phyloP scores from a whole-genome alignment of 805 yeast species.

The Hanseniaspora singularis region DNA sequence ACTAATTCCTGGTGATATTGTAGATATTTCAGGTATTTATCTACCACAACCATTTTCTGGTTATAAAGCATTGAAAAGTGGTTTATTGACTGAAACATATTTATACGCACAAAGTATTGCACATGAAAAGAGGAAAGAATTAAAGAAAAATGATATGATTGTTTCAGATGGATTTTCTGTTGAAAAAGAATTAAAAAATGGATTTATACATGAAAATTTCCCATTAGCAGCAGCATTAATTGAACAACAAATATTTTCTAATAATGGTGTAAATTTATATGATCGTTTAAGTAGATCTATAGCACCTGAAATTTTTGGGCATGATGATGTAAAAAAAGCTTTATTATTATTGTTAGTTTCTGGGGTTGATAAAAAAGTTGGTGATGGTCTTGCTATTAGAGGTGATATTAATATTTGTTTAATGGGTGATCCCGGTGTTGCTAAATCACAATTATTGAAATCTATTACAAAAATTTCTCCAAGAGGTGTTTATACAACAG shows the following conservation, averaged over 20 bases:
- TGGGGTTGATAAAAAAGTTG: constrained; percentile 87
- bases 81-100: constrained; percentile 85
- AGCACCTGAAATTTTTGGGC: constrained; percentile 97
- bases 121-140: constrained; percentile 64
- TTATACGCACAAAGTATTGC: constrained; percentile 73
- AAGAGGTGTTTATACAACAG: constrained; percentile 92
- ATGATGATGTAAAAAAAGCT: constrained; percentile 85
- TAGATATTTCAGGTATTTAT: constrained; percentile 83
- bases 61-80: constrained; percentile 82
- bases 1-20: constrained; percentile 87
- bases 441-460: constrained; percentile 89
- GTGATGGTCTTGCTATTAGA: constrained; percentile 94
- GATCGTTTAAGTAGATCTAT: constrained; percentile 72
- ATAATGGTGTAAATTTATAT: constrained; percentile 31
- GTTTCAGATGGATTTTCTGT: background rate
- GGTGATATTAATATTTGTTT: constrained; percentile 92
- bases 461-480: constrained; percentile 89
- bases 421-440: constrained; percentile 99
- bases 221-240: background rate
- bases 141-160: constrained; percentile 36
- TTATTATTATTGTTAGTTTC: constrained; percentile 74
- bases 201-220: background rate
- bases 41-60: constrained; percentile 95
- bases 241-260: constrained; percentile 2
- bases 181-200: background rate